phyloP scores from a whole-genome alignment of 495 filamentous ascomycete genomes.

The Xylaria nigripes region DNA sequence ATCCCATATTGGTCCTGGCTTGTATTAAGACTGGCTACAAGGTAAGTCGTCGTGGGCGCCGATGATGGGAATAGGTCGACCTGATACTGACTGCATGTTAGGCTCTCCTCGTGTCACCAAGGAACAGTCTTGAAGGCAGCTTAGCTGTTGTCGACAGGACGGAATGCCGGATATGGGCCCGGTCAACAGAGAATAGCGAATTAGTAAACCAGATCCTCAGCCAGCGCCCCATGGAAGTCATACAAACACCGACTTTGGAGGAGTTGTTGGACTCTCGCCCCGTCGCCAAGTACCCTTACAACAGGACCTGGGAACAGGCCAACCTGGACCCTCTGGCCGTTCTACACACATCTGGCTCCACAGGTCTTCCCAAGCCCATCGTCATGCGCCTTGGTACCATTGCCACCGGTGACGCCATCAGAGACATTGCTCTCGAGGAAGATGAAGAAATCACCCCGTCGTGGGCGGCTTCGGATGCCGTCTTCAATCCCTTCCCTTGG shows the following conservation, averaged over 20 bases:
- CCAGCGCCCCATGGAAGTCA: constrained; percentile 14
- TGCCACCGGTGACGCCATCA: constrained; percentile 30
- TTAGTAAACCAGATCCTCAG: constrained; percentile 30
- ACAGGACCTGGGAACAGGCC: constrained; percentile 34
- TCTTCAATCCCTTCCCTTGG: constrained; percentile 16
- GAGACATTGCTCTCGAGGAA: constrained; percentile 11
- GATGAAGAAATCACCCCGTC: constrained; percentile 11
- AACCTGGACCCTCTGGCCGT: constrained; percentile 37
- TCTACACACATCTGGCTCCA: constrained; percentile 53
- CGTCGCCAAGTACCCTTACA: constrained; percentile 28
- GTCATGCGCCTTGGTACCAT: constrained; percentile 40
- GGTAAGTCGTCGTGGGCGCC: constrained; percentile 4
- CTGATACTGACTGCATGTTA: neutral
- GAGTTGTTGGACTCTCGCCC: constrained; percentile 13
- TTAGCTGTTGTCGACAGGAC: constrained; percentile 30
- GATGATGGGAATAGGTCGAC: too few relatives aligned
- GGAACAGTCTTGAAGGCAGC: constrained; percentile 35
- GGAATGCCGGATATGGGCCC: constrained; percentile 27
- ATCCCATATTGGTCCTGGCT: constrained; percentile 23
- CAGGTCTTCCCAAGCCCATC: constrained; percentile 47
- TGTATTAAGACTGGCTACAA: constrained; percentile 25
- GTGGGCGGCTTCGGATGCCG: constrained; percentile 6
- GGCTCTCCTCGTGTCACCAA: constrained; percentile 26
- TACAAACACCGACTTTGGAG: constrained; percentile 8
- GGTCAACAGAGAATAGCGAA: constrained; percentile 24